Base-by-base conservation (phyloP, 2,329 filamentous ascomycete genomes). In the Sporothrix euskadiensis region DNA sequence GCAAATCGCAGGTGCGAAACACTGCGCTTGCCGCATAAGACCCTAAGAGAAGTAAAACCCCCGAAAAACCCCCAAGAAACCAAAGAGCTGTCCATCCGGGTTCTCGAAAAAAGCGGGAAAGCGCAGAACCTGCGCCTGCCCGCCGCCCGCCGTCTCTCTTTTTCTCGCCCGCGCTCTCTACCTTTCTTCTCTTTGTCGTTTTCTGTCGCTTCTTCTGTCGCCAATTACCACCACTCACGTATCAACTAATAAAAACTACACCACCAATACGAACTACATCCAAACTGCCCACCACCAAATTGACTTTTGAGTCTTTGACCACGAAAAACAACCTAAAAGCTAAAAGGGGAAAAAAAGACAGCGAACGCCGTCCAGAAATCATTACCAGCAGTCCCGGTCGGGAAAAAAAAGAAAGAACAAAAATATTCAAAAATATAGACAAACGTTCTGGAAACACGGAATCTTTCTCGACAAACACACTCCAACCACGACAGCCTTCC, bases 101-200 rank as follows among this genome's bases (percentile, higher is more conserved):
- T 73, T 73, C 72, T 73, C 49, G 59, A 69, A 44, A 57, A 74
- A 49, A 66, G 39, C 61, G 39, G 39, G 61, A 66, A 61, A 9
- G 22, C 9, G n/a, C 61, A 66, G 61, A 16, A n/a, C 26, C 61
- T 66, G 61, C 65, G 44, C 65, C 44, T 52, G 41, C 32, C 41
- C 61, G 61, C 59, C 59, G 19, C 4, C 19, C 57, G 57, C 57
- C 32, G 5, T 39, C 16, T 19, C 35, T 35, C 22, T 57, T 32
- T 32, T 10, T 49, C 14, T 10, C 44, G 14, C 44, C 52, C 52
- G 52, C 52, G n/a, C 52, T 12, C 26, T 56, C 14, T 8, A 26
- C 6, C n/a, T 8, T 9, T 26, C 26, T 19, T 22, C 52, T 56
- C n/a, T 56, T 56, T 56, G 49, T 54, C 49, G 49, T 19, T 54